These are phyloP conservation scores for Rhodosorus marinus DNA, from an alignment of 23 red algal genomes.

Conservation along the genomic window DNA sequence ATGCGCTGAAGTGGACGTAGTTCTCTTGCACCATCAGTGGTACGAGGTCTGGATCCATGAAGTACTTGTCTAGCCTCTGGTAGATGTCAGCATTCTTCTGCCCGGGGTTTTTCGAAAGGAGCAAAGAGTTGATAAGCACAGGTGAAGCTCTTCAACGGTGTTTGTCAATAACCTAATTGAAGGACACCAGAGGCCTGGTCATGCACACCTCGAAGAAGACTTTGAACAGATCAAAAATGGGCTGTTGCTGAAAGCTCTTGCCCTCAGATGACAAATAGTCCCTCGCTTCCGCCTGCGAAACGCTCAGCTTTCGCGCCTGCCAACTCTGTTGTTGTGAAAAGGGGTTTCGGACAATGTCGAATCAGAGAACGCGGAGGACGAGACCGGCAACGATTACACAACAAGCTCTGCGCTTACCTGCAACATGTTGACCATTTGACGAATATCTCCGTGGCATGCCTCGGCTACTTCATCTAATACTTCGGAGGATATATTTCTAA, in stretches of 20 bases:
- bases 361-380: too few relatives aligned
- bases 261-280: constrained; percentile 27
- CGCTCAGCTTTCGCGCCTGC: constrained; percentile 11
- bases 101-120: too few relatives aligned
- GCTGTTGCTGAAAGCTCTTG: constrained; percentile 23
- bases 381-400: too few relatives aligned
- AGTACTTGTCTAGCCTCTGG: constrained; percentile 72
- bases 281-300: constrained; percentile 39
- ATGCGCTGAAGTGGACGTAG: constrained; percentile 32
- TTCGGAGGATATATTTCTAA: constrained; percentile 30
- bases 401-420: too few relatives aligned
- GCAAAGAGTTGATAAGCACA: too few relatives aligned
- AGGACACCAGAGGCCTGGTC: constrained; percentile 24
- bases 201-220: constrained; percentile 39
- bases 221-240: constrained; percentile 29
- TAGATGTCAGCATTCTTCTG: too few relatives aligned
- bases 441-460: constrained; percentile 84
- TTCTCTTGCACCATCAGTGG: constrained; percentile 92
- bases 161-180: too few relatives aligned
- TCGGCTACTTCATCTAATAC: constrained; percentile 72
- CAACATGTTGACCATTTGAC: constrained; percentile 89
- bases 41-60: constrained; percentile 77
- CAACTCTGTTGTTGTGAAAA: too few relatives aligned
- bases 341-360: too few relatives aligned
- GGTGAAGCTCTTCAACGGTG: too few relatives aligned